Conservation (phyloP, 257 asterid species). For the Galeopsis tetrahit region DNA sequence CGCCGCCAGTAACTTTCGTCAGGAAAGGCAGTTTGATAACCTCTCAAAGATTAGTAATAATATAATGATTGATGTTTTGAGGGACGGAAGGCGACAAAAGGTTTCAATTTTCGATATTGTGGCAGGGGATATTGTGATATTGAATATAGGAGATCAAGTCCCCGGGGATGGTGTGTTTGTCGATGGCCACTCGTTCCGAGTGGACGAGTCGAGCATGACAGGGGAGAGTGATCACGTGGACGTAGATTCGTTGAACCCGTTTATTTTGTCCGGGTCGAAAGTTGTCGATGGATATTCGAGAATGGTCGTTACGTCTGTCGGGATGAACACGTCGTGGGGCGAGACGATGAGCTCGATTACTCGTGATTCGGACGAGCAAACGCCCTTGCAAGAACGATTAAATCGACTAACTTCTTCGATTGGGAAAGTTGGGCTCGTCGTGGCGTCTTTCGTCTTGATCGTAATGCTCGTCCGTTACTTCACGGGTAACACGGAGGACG, state of each 20-base stretch:
- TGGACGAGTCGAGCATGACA: slow-evolving; percentile 61
- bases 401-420: slow-evolving; percentile 48
- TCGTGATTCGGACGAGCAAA: slow-evolving; percentile 41
- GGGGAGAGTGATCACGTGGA: slow-evolving; percentile 45
- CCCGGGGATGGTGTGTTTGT: slow-evolving; percentile 71
- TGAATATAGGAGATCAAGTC: slow-evolving; percentile 60
- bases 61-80: slow-evolving; percentile 44
- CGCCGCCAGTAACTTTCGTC: slow-evolving; percentile 57
- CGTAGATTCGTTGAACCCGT: slow-evolving; percentile 45
- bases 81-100: slow-evolving; percentile 45
- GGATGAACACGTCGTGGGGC: slow-evolving; percentile 63
- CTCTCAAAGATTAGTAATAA: slow-evolving; percentile 52
- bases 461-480: slow-evolving; percentile 62
- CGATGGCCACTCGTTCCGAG: slow-evolving; percentile 44
- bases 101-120: slow-evolving; percentile 53
- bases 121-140: slow-evolving; percentile 57
- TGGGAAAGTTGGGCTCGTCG: slow-evolving; percentile 53
- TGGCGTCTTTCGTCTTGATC: slow-evolving; percentile 49
- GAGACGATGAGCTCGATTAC: slow-evolving; percentile 52
- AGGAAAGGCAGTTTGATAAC: slow-evolving; percentile 53
- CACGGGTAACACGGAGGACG: slow-evolving; percentile 48
- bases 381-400: slow-evolving; percentile 59
- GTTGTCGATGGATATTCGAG: slow-evolving; percentile 55
- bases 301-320: slow-evolving; percentile 62
- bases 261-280: slow-evolving; percentile 57